Conservation (phyloP, 164 flowering plant genomes). For the Euptelea pleiosperma region DNA sequence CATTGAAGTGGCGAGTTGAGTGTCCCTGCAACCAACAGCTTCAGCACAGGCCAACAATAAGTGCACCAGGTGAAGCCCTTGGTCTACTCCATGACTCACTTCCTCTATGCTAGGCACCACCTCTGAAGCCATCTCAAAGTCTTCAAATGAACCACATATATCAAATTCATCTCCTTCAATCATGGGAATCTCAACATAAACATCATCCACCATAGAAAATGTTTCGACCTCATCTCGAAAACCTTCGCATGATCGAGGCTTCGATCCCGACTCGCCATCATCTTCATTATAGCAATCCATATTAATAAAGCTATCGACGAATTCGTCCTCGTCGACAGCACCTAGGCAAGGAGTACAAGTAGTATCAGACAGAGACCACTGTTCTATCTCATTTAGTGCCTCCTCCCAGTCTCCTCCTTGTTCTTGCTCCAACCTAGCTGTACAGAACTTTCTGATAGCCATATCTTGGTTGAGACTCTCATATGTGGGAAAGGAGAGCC, state of each 20-base stretch:
- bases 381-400: constrained; percentile 20
- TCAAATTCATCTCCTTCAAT: constrained; percentile 21
- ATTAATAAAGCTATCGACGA: constrained; percentile 56
- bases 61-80: constrained; percentile 62
- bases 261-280: background rate
- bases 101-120: constrained; percentile 15
- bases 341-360: constrained; percentile 18
- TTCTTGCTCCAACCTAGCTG: constrained; percentile 45
- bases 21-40: constrained; percentile 64
- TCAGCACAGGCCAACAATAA: constrained; percentile 62
- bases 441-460: constrained; percentile 48
- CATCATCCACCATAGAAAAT: constrained; percentile 13
- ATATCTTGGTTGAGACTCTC: constrained; percentile 37
- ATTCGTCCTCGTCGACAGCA: constrained; percentile 35
- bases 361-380: constrained; percentile 20
- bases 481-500: constrained; percentile 25
- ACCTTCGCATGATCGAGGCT: constrained; percentile 2
- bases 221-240: constrained; percentile 20
- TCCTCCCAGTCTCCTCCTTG: constrained; percentile 28
- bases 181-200: constrained; percentile 11
- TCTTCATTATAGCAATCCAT: constrained; percentile 26
- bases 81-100: constrained; percentile 37
- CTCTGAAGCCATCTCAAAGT: constrained; percentile 9
- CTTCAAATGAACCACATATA: constrained; percentile 7
- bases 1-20: constrained; percentile 39